A percentile compares a stretch with the other conserved stretches of the same genome.
phyloP scores from a whole-genome alignment of 441 rosid species.

The Codiaeum variegatum region DNA sequence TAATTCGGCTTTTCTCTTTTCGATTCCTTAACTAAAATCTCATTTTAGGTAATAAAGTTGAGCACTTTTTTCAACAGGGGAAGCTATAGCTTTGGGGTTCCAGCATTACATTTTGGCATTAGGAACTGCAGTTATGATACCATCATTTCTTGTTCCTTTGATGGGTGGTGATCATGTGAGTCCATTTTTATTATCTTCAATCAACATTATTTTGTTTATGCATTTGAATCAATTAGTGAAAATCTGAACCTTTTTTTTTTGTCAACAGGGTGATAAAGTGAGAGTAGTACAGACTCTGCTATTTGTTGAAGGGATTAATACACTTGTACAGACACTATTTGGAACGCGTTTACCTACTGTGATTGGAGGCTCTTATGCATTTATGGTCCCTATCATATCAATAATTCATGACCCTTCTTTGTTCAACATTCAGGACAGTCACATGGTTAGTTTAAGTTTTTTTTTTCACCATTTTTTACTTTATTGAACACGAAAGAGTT shows the following conservation, averaged over 20 bases:
- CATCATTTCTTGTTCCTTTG: conserved; percentile 91
- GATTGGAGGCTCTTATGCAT: conserved; percentile 94
- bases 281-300: conserved; percentile 93
- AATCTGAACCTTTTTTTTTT: background rate
- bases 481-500: conserved; percentile 14
- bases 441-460: conserved; percentile 57
- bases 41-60: background rate
- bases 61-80: conserved; percentile 46
- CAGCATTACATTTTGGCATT: conserved; percentile 94
- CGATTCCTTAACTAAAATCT: background rate
- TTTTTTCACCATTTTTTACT: background rate
- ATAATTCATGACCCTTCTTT: conserved; percentile 83
- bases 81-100: conserved; percentile 90
- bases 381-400: conserved; percentile 93
- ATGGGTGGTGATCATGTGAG: conserved; percentile 97
- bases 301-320: conserved; percentile 89
- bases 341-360: conserved; percentile 95
- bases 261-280: conserved; percentile 82
- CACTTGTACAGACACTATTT: conserved; percentile 85
- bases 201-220: conserved; percentile 1
- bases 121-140: conserved; percentile 99
- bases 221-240: background rate
- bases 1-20: background rate
- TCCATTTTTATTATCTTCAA: conserved; percentile 3
- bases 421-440: conserved; percentile 60